Percentiles rank a stretch among this genome's conserved stretches.
Conservation (phyloP, 1,139 yeast genomes). For the Suhomyces taliae region DNA sequence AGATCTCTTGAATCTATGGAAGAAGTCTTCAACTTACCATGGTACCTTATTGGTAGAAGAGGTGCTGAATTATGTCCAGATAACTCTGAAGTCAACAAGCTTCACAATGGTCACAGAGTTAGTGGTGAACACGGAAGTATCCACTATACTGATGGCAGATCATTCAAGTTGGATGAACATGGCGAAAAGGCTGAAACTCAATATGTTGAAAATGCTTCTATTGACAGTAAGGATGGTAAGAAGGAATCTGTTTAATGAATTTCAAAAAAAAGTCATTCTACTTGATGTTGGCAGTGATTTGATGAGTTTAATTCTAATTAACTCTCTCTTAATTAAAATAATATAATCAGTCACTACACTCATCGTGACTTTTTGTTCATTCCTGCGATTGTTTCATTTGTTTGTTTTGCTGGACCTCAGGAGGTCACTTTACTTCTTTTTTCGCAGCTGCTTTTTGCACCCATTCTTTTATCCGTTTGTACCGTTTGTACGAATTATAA, state of each 20-base stretch:
- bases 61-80: constrained; percentile 26
- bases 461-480: neutral
- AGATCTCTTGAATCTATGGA: constrained; percentile 28
- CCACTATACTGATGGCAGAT: constrained; percentile 2
- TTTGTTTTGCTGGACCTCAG: too few species aligned
- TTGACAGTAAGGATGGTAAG: constrained; percentile 6
- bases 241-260: neutral
- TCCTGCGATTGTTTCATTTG: too few species aligned
- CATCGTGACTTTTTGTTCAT: too few species aligned
- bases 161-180: neutral
- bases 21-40: constrained; percentile 26
- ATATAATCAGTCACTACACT: too few species aligned
- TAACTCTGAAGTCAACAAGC: constrained; percentile 22
- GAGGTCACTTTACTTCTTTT: neutral
- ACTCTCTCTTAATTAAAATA: too few species aligned
- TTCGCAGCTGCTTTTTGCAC: neutral
- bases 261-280: too few species aligned
- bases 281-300: too few species aligned
- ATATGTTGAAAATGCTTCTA: constrained; percentile 11
- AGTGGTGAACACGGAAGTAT: constrained; percentile 9
- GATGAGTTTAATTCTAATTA: too few species aligned
- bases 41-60: constrained; percentile 25
- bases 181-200: constrained; percentile 9
- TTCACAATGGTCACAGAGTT: constrained; percentile 10
- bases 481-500: neutral